Evolutionary conservation across 1,284 basidiomycete species (phyloP).

Genomic region (Agaricales sp.): DNA sequence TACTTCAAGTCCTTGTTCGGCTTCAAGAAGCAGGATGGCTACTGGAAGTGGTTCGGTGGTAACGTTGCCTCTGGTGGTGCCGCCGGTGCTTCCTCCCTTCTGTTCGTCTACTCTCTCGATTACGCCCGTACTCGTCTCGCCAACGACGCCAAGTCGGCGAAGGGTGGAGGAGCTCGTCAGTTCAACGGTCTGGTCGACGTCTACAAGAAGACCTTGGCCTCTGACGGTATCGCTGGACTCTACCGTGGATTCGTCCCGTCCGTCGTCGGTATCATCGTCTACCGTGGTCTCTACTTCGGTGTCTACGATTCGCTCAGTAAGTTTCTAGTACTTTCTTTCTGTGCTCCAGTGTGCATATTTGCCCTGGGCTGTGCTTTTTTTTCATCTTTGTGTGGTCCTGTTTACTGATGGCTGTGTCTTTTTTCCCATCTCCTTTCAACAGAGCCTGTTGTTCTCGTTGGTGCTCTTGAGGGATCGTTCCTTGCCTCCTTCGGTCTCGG

Average conservation of each 20-base stretch:
- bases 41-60: constrained; percentile 86
- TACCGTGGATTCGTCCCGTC: constrained; percentile 96
- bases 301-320: constrained; percentile 87
- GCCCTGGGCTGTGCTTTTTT: not conserved
- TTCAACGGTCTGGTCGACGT: constrained; percentile 95
- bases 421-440: constrained; percentile 11
- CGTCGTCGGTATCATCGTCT: constrained; percentile 91
- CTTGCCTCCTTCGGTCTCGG: constrained; percentile 85
- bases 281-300: constrained; percentile 95
- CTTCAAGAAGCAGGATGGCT: constrained; percentile 83
- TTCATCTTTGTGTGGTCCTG: not conserved
- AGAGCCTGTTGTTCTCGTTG: constrained; percentile 89
- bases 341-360: not conserved
- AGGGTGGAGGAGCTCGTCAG: constrained; percentile 85
- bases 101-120: constrained; percentile 97
- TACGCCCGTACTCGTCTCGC: constrained; percentile 97
- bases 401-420: not conserved
- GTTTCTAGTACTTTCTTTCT: constrained; percentile 18
- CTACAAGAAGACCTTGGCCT: constrained; percentile 87
- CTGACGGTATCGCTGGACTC: constrained; percentile 82
- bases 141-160: constrained; percentile 91
- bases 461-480: constrained; percentile 84
- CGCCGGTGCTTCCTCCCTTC: constrained; percentile 90
- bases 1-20: constrained; percentile 95
- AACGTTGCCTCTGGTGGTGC: constrained; percentile 97